phyloP scores from a whole-genome alignment of 345 rosid species.

The Camelina neglecta region DNA sequence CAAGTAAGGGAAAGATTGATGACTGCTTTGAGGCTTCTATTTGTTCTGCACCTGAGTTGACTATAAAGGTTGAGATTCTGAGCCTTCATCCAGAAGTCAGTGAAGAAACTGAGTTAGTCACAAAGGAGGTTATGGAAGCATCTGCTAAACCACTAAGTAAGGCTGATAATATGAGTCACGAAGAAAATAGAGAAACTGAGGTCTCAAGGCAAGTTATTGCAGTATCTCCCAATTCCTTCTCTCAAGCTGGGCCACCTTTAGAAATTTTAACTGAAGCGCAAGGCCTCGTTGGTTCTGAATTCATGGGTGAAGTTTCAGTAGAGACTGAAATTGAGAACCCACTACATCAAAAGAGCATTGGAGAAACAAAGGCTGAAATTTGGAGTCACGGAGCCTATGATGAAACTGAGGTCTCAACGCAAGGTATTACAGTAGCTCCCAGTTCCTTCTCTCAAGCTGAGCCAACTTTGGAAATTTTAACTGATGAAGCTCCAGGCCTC shows the following conservation, averaged over 20 bases:
- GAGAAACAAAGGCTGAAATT: conserved; percentile 3
- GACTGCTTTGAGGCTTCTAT: conserved; percentile 32
- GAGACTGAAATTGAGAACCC: conserved; percentile 18
- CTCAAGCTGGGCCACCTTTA: conserved; percentile 17
- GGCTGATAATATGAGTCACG: neutral
- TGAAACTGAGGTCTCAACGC: conserved; percentile 19
- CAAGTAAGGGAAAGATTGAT: conserved; percentile 20
- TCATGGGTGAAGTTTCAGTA: conserved; percentile 12
- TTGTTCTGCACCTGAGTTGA: conserved; percentile 26
- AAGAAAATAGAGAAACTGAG: conserved; percentile 23
- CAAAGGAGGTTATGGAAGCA: conserved; percentile 26
- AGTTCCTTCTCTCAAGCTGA: conserved; percentile 20
- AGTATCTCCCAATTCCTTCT: conserved; percentile 16
- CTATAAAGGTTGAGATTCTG: conserved; percentile 25
- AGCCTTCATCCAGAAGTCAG: conserved; percentile 3
- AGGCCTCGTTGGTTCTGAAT: conserved; percentile 9
- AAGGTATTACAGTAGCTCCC: conserved; percentile 16
- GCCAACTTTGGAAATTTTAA: conserved; percentile 4
- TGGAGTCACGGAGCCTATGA: conserved; percentile 1
- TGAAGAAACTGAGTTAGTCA: conserved; percentile 21
- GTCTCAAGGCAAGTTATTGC: conserved; percentile 21
- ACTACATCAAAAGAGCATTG: conserved; percentile 1
- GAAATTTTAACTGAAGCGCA: neutral
- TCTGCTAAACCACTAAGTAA: neutral
- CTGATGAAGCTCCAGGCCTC: conserved; percentile 9